These are phyloP conservation scores for Diaporthe sp. DNA, from an alignment of 2,329 filamentous ascomycete species.

Conservation along the genomic window DNA sequence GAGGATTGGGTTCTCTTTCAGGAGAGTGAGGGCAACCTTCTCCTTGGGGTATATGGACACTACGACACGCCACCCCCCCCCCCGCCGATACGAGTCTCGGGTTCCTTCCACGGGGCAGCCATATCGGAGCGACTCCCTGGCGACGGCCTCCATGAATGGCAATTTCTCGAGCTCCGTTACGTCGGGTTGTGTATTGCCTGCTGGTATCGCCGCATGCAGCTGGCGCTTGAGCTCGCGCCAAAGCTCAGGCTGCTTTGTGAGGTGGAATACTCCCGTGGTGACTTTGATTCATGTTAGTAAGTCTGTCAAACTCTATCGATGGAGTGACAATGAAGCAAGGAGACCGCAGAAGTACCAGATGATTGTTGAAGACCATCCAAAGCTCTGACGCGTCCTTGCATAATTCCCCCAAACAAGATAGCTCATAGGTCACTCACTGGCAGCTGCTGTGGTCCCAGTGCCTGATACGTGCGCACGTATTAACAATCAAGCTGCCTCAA, in stretches of 20 bases:
- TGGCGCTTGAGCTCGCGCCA: constrained; percentile 16
- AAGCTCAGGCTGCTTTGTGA: constrained; percentile 7
- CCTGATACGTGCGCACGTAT: background rate
- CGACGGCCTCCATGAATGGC: background rate
- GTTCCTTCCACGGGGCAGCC: background rate
- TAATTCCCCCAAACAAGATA: no score
- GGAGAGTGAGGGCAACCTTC: background rate
- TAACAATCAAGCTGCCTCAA: background rate
- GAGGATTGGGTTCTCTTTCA: background rate
- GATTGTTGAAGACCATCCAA: background rate
- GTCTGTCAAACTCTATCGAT: background rate
- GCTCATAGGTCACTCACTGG: background rate
- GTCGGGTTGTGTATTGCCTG: background rate
- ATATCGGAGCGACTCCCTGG: background rate
- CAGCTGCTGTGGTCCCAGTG: constrained; percentile 2
- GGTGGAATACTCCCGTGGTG: constrained; percentile 5
- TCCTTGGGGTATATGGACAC: background rate
- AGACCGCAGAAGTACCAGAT: background rate
- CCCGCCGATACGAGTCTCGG: background rate
- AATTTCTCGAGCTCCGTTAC: background rate
- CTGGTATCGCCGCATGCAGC: background rate
- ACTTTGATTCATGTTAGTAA: background rate
- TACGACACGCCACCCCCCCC: background rate
- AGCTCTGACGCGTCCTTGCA: background rate
- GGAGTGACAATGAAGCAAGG: no score